These are phyloP conservation scores for Phycomyces blakesleeanus DNA, from an alignment of 192 early-diverging fungal species.

Conservation along the genomic window DNA sequence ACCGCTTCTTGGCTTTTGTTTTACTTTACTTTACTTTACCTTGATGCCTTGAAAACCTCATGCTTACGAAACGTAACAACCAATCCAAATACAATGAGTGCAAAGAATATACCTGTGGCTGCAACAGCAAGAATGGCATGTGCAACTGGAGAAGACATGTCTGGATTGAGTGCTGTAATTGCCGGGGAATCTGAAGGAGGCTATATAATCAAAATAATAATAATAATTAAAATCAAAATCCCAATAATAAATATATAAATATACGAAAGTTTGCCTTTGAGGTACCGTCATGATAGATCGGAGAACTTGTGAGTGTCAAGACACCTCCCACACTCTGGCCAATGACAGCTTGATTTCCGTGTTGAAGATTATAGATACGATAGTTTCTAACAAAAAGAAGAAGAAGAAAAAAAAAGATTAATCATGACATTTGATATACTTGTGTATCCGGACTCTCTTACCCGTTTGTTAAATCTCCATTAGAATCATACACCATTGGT, in stretches of 20 bases:
- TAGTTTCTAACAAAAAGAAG: slow-evolving; percentile 36
- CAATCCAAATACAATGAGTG: slow-evolving; percentile 30
- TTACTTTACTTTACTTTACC: slow-evolving; percentile 30
- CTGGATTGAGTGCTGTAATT: slow-evolving; percentile 36
- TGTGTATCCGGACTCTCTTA: slow-evolving; percentile 10
- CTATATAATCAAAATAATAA: background rate
- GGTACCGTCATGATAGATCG: slow-evolving; percentile 47
- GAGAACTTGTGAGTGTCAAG: slow-evolving; percentile 30
- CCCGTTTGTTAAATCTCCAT: slow-evolving; percentile 44
- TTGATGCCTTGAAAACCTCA: slow-evolving; percentile 46
- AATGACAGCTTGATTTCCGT: slow-evolving; percentile 27
- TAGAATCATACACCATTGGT: slow-evolving; percentile 41
- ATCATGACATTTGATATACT: too few relatives aligned
- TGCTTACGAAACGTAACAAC: slow-evolving; percentile 37
- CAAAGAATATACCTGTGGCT: slow-evolving; percentile 35
- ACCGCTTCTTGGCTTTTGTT: too few relatives aligned
- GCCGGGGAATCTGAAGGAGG: slow-evolving; percentile 43
- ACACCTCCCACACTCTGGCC: slow-evolving; percentile 37
- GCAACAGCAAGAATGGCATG: slow-evolving; percentile 36
- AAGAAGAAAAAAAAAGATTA: background rate
- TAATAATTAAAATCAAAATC: background rate
- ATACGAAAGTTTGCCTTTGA: slow-evolving; percentile 12
- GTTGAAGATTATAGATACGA: slow-evolving; percentile 40
- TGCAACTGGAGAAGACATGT: slow-evolving; percentile 34
- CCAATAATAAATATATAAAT: too few relatives aligned